Evolutionary conservation across 345 rosid genomes (phyloP), one percentile per base, ranked within the genome.

Genomic region (Abelmoschus esculentus): DNA sequence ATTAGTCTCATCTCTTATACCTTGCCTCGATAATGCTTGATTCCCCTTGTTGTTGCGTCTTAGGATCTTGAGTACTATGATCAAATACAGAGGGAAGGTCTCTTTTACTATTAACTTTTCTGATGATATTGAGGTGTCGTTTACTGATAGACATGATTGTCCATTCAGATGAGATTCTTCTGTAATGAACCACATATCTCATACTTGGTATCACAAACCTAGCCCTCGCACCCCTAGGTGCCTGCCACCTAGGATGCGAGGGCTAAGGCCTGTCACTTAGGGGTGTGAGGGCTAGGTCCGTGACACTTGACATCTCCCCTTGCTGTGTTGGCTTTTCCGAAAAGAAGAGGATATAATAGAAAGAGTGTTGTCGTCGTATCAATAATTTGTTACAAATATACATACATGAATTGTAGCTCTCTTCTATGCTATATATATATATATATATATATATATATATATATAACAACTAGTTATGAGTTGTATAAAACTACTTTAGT

Each of bases 1-100:
- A 52, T 58, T 56, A 55, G 47, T 69, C 64, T 73, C 22, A 46
- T 26, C 57, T 69, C 34, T 47, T 47, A 44, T 11, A 32, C 59
- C 28, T 54, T 62, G 32, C 60, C 66, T 56, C 40, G 64, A 34
- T 15, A 17, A 28, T 46, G 40, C 69, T 46, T 8, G 56, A 57
- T 66, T 17, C 70, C 65, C 29, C 8, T 28, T 42, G 61, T 47
- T 44, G 47, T 59, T 36, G 69, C 36, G 3, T 56, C 72, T 56
- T 72, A 19, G n/a, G 54, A 60, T 66, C 57, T 69, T 26, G 15
- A 29, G 57, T 57, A 12, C 56, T 10, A 60, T 46, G 34, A 10
- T 65, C 42, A 11, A 55, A 53, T 55, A 28, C 28, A 10, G 46
- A 64, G 46, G 64, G 44, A n/a, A 18, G 32, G 40, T 34, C 44